Base-by-base conservation (phyloP, 805 yeast species). In the Lachancea lanzarotensis region DNA sequence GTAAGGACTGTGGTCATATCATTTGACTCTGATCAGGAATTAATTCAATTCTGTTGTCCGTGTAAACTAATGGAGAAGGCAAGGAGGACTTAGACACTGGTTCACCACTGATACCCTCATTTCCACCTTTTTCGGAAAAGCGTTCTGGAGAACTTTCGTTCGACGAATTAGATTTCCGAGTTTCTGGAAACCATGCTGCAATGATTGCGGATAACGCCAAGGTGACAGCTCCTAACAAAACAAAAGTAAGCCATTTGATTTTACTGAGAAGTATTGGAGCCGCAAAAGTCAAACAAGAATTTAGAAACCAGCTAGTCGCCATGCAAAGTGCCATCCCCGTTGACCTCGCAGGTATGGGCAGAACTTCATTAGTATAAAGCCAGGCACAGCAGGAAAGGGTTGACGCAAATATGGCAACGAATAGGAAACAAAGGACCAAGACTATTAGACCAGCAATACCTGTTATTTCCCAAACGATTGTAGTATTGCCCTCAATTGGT, bases 321-420 rank as follows among this genome's bases (percentile, higher is more conserved):
- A 73, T 70, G 38, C 76, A 69, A 3, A 75, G 49, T 0, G 78
- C 64, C 20, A 71, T 58, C 0, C 78, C 79, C 50, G 72, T 74
- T 0, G 73, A 60, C 48, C 76, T 70, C 1, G 74, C 70, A 22
- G 60, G 59, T 1, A 59, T 58, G 0, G 77, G 76, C 35, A 78
- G 68, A 3, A 75, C 57, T 51, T 78, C 82, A 40, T 71, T 68
- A 3, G 75, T 67, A 52, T 74, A 76, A 17, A 77, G 55, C 75
- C 75, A 71, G 29, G 78, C 69, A 2, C 70, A 70, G 35, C 78
- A 68, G 0, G 73, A 61, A 12, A 78, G 58, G 1, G 77, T 66
- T 1, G 76, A 56, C 0, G 79, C 66, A 53, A 70, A 72, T 0
- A 76, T 62, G 2, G 78, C 71, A 20, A 73, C 72, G 38, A 73